These are phyloP conservation scores for Exserohilum rostratum DNA, from an alignment of 2,329 filamentous ascomycete genomes.

Conservation along the genomic window DNA sequence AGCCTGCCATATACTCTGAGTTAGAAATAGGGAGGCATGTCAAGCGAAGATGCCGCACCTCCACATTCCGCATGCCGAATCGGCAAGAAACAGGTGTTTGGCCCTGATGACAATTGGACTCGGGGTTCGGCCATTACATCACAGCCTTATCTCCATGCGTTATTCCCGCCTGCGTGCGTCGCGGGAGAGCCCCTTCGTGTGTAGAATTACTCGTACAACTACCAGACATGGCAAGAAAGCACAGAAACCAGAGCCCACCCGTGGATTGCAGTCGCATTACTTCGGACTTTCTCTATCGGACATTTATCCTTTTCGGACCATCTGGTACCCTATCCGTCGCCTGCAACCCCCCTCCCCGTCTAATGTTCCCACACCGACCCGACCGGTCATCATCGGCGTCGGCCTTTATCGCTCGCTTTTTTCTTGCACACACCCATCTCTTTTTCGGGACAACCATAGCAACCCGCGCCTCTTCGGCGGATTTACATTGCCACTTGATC, in stretches of 20 bases:
- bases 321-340: neutral
- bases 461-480: neutral
- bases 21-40: too few species aligned
- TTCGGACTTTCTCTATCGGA: conserved; percentile 13
- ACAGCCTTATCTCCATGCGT: neutral
- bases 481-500: conserved; percentile 3
- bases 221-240: conserved; percentile 1
- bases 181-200: too few species aligned
- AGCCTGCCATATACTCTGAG: too few species aligned
- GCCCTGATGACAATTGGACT: neutral
- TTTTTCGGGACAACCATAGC: neutral
- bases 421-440: neutral
- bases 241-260: neutral
- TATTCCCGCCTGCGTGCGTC: neutral
- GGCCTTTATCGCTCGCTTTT: neutral
- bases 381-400: neutral
- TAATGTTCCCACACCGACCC: neutral
- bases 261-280: conserved; percentile 12
- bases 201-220: neutral
- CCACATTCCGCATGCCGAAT: neutral
- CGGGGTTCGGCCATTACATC: neutral
- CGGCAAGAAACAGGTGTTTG: neutral
- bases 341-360: too few species aligned
- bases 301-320: neutral
- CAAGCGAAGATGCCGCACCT: too few species aligned